Conservation (phyloP, 352 stramenopile genomes). For the Globisporangium solare region DNA sequence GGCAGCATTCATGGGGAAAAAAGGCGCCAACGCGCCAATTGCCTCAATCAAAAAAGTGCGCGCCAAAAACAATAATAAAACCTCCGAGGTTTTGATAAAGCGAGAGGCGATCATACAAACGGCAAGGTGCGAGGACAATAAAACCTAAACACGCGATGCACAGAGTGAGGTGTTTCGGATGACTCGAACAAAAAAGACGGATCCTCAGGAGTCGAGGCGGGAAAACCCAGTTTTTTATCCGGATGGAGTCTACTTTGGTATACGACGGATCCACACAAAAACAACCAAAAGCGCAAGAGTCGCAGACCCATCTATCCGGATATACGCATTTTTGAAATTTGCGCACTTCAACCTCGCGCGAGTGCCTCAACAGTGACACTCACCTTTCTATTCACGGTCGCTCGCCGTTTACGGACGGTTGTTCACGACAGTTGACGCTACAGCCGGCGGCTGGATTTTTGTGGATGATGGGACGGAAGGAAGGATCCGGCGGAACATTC, state of each 20-base stretch:
- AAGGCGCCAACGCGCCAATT: too few relatives aligned
- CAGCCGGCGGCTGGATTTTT: not conserved
- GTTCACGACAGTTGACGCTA: not conserved
- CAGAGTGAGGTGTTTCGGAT: too few relatives aligned
- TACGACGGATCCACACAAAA: not conserved
- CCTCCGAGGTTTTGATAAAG: too few relatives aligned
- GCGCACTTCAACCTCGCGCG: conserved; percentile 4
- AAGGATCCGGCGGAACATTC: too few relatives aligned
- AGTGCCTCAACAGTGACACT: not conserved
- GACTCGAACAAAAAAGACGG: too few relatives aligned
- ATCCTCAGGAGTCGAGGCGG: too few relatives aligned
- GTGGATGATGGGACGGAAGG: not conserved
- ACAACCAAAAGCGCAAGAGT: not conserved
- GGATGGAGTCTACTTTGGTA: not conserved
- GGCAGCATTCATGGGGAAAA: too few relatives aligned
- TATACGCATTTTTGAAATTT: not conserved
- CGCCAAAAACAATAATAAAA: too few relatives aligned
- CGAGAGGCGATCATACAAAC: too few relatives aligned
- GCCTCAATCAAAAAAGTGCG: too few relatives aligned
- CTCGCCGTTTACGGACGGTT: not conserved
- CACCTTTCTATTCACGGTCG: not conserved
- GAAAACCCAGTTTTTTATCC: not conserved
- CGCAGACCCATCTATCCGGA: not conserved
- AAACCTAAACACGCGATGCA: too few relatives aligned
- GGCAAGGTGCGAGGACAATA: too few relatives aligned